phyloP scores from a whole-genome alignment of 371 early-diverging fungal species.

The Circinella umbellata region DNA sequence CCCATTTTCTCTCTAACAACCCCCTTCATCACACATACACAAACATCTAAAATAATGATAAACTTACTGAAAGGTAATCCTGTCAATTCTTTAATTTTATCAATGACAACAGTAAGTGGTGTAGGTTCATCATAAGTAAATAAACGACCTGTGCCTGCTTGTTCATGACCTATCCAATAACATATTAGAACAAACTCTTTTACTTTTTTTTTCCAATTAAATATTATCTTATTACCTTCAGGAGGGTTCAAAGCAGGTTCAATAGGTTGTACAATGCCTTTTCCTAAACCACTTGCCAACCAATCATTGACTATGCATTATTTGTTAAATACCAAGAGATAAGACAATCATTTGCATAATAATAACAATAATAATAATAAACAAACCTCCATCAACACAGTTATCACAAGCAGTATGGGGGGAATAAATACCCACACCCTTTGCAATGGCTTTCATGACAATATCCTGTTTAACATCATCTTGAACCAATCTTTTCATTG shows the following conservation, averaged over 20 bases:
- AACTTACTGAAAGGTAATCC: constrained; percentile 64
- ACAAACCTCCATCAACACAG: constrained; percentile 76
- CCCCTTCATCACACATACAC: no score
- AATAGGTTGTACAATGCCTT: constrained; percentile 55
- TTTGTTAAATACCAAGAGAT: neutral
- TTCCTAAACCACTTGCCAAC: constrained; percentile 74
- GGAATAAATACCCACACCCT: constrained; percentile 91
- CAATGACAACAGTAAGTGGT: constrained; percentile 60
- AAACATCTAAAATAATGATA: neutral
- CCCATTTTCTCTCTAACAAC: no score
- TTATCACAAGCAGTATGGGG: constrained; percentile 98
- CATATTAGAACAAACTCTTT: neutral
- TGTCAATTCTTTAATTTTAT: constrained; percentile 67
- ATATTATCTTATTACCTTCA: constrained; percentile 38
- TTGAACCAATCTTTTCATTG: constrained; percentile 83
- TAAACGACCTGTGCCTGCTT: constrained; percentile 77
- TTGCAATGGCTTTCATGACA: constrained; percentile 82
- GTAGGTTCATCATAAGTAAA: constrained; percentile 67
- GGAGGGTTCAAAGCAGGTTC: constrained; percentile 60
- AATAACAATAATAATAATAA: neutral
- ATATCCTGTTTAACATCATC: constrained; percentile 80
- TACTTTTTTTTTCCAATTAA: neutral
- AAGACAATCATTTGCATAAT: neutral
- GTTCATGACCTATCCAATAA: constrained; percentile 59
- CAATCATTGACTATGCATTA: constrained; percentile 76